Evolutionary conservation across 108 stramenopile species (phyloP), one percentile per base, ranked within the genome.

Genomic region (Nitzschia sp.): DNA sequence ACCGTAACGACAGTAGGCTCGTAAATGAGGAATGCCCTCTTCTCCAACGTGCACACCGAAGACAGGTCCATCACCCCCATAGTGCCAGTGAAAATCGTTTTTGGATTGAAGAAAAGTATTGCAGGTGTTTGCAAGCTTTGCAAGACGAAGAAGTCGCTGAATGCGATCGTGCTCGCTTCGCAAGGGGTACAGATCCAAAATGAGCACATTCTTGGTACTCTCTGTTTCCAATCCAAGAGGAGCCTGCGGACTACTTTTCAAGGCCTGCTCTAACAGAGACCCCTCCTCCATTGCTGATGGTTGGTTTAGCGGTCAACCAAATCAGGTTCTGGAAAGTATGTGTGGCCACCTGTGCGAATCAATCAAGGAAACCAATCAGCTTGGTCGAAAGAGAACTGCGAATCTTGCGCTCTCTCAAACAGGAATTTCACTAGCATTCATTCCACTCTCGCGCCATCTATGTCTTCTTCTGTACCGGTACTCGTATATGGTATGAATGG

Each of bases 1-100:
- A 27, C 80, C 82, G 52, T 92, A 92, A 26, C 60, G 71, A 63
- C 79, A 86, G 36, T 75, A 68, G 16, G 86, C 86, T 32, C 86
- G 79, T 45, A 88, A 64, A 75, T 92, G 90, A 9, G 87, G 84
- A n/a, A 80, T 65, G 9, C 41, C 50, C 21, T 66, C 36, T 3
- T 46, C 58, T 22, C 54, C 58, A 0, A 71, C 45, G 54, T 86
- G 83, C 9, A 87, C 62, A n/a, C 87, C 90, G 70, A 91, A 91
- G 6, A 91, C 74, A 17, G 83, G 84, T 1, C 90, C 90, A 62
- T 91, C 90, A 16, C 85, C 90, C 16, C 90, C 87, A 26, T 58
- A 63, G 44, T 76, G 70, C 85, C 87, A 91, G 23, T 58, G 81
- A 73, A 66, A 60, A 15, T 45, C 61, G 52, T 32, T 11, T 21